Evolutionary conservation across 164 flowering plant species (phyloP).

Genomic region (Magnolia officinalis): DNA sequence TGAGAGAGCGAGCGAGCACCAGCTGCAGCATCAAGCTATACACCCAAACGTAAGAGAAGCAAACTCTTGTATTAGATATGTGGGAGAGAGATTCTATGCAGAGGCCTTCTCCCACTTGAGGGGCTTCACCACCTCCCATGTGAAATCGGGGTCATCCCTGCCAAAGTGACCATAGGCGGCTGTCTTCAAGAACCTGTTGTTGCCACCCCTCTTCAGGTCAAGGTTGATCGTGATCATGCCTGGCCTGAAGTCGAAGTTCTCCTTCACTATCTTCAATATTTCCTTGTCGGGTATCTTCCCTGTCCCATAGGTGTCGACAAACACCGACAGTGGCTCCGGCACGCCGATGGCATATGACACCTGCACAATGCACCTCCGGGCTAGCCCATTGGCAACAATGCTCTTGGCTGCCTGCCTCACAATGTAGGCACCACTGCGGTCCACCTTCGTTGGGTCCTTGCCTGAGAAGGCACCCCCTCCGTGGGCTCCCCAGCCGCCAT

Average conservation of each 20-base stretch:
- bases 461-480: slow-evolving; percentile 87
- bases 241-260: slow-evolving; percentile 74
- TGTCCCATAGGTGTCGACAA: slow-evolving; percentile 61
- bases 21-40: not conserved
- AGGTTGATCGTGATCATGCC: slow-evolving; percentile 77
- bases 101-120: slow-evolving; percentile 78
- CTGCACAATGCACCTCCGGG: slow-evolving; percentile 69
- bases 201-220: slow-evolving; percentile 82
- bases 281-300: slow-evolving; percentile 74
- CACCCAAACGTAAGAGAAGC: no score
- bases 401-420: slow-evolving; percentile 85
- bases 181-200: slow-evolving; percentile 71
- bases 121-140: slow-evolving; percentile 88
- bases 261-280: slow-evolving; percentile 69
- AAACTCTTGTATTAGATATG: no score
- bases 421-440: slow-evolving; percentile 75
- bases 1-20: not conserved
- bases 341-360: slow-evolving; percentile 82
- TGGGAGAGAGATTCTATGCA: slow-evolving; percentile 1
- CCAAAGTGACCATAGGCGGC: slow-evolving; percentile 87
- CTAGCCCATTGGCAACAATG: slow-evolving; percentile 66
- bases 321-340: slow-evolving; percentile 75
- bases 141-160: slow-evolving; percentile 83
- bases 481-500: slow-evolving; percentile 86
- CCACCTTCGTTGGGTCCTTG: slow-evolving; percentile 79